Evolutionary conservation across 225 moss, liverwort and hornwort species (phyloP), one percentile per base, ranked within the genome.

Genomic region (Takakia lepidozioides): DNA sequence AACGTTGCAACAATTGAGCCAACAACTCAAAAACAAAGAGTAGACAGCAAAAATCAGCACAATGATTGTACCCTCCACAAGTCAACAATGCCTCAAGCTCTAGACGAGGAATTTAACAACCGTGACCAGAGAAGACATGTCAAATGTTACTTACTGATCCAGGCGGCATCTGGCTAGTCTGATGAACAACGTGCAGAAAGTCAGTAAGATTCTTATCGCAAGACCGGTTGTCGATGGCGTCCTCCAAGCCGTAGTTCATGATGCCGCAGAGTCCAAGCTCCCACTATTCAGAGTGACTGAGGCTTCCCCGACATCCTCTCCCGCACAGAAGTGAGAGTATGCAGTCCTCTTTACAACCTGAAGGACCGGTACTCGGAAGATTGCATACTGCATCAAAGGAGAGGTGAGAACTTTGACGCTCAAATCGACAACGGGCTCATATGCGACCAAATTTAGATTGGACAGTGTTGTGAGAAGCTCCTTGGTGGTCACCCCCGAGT

Each of bases 271-370:
- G 57, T 2, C 90, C 95, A 17, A 90, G 57, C 47, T 90, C 80
- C 90, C 90, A 80, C 87, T 74, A 36, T 64, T 71, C 56, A 98
- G 60, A 13, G 87, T 82, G 20, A 17, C 62, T 10, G 82, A 76
- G 41, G 88, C 95, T 60, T 90, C 90, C 19, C 55, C 71, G 5
- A 72, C 65, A 55, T 85, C 64, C 67, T 81, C 80, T 26, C 90
- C 90, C 8, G 87, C 84, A 64, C 90, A 90, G 54, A 98, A 98
- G 48, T 98, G 90, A 13, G 75, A 78, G 54, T 74, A 98, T 5
- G 78, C 71, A 38, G 95, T 98, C 38, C 73, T 55, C 54, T 81
- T 98, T 27, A 98, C 75, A 17, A 84, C 53, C 41, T 77, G 56
- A 51, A 78, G 62, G 24, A 88, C 46, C 2, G 93, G 85, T n/a